Evolutionary conservation across 139 green algal genomes (phyloP).

Genomic region (Chlamydomonas eustigma): DNA sequence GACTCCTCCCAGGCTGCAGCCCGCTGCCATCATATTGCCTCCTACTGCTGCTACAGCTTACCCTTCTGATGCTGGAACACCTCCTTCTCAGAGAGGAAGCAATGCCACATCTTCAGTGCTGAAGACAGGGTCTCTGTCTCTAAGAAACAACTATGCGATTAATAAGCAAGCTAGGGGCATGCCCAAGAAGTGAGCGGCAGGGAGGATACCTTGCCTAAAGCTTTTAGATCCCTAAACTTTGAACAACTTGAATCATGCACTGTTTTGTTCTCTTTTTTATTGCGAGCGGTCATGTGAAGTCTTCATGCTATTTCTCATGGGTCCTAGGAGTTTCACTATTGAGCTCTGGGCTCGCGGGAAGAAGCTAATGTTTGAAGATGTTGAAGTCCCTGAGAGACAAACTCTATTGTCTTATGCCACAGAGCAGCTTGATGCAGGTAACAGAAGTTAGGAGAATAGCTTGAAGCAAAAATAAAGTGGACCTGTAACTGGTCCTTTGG

Average conservation of each 20-base stretch:
- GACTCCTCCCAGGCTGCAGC: not conserved
- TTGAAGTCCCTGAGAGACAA: not conserved
- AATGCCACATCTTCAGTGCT: conserved; percentile 14
- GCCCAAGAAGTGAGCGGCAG: conserved; percentile 36
- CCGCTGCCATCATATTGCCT: not conserved
- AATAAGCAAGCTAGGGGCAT: conserved; percentile 52
- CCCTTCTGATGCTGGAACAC: too few species aligned
- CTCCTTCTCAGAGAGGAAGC: too few species aligned
- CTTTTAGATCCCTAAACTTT: too few species aligned
- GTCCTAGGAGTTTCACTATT: conserved; percentile 59
- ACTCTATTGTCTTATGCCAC: conserved; percentile 25
- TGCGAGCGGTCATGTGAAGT: too few species aligned
- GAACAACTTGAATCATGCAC: too few species aligned
- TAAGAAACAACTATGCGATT: conserved; percentile 81
- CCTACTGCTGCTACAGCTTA: too few species aligned
- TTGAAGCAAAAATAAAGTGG: not conserved
- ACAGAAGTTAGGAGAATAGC: not conserved
- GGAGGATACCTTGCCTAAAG: too few species aligned
- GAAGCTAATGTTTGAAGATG: not conserved
- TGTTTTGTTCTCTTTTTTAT: too few species aligned
- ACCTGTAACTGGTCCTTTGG: too few species aligned
- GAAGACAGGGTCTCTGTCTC: conserved; percentile 38
- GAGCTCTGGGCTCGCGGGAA: conserved; percentile 71
- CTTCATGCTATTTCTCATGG: too few species aligned
- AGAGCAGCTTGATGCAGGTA: conserved; percentile 9